These are phyloP conservation scores for Saccharomycopsis selenospora DNA, from an alignment of 805 yeast species.

Conservation along the genomic window DNA sequence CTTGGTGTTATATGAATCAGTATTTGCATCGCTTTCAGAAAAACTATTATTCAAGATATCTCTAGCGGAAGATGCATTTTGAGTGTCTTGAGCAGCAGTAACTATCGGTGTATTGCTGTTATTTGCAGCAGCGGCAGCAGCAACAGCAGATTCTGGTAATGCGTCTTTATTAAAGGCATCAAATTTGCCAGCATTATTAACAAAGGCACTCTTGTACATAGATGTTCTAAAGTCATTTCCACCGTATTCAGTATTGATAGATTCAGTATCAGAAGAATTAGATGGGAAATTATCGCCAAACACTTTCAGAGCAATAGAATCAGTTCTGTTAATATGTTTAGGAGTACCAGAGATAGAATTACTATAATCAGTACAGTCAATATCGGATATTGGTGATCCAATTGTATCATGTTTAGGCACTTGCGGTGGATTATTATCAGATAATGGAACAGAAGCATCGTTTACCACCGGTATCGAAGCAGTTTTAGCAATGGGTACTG, in stretches of 20 bases:
- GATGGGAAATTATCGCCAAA: slow-evolving; percentile 20
- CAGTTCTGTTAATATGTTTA: neutral
- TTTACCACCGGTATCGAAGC: no score
- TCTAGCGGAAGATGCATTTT: slow-evolving; percentile 6
- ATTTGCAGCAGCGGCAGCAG: neutral
- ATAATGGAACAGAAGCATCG: no score
- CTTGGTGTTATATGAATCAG: neutral
- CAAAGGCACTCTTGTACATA: slow-evolving; percentile 16
- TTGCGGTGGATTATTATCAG: no score
- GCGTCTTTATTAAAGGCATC: neutral
- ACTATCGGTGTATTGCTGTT: no score
- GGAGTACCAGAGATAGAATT: neutral
- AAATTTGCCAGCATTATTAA: slow-evolving; percentile 5
- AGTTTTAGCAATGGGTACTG: no score
- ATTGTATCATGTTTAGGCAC: neutral
- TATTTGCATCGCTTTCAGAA: neutral
- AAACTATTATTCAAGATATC: slow-evolving; percentile 12
- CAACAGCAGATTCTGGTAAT: neutral
- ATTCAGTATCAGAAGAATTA: slow-evolving; percentile 9
- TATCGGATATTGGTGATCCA: neutral
- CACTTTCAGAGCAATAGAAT: slow-evolving; percentile 5
- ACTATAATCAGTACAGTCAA: no score
- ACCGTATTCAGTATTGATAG: slow-evolving; percentile 10
- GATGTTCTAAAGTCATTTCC: slow-evolving; percentile 14
- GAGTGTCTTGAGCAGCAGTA: no score